Conservation (phyloP, 192 early-diverging fungal genomes). For the Fimicolochytrium jonesii region DNA sequence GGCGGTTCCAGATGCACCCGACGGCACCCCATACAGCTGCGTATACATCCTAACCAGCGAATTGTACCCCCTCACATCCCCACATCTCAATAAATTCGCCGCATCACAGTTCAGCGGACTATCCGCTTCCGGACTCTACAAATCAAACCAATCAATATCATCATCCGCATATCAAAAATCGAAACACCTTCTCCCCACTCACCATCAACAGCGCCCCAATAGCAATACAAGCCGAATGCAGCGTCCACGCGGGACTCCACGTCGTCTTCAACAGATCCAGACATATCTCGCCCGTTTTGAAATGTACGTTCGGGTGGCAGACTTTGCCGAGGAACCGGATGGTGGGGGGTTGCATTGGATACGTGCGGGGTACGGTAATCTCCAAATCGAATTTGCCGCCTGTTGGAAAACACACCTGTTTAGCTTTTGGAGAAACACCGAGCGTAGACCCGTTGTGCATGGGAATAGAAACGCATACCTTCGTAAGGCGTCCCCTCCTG, state of each 20-base stretch:
- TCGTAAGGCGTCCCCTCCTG: conserved; percentile 66
- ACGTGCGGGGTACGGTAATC: conserved; percentile 65
- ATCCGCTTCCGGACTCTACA: conserved; percentile 74
- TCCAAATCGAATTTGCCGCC: conserved; percentile 66
- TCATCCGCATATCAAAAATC: background rate
- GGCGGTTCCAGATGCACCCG: no score
- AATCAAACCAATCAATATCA: background rate
- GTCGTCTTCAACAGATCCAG: conserved; percentile 89
- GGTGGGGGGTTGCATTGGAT: conserved; percentile 75
- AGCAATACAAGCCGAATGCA: conserved; percentile 78
- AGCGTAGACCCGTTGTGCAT: background rate
- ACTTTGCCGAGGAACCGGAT: conserved; percentile 72
- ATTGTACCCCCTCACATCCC: conserved; percentile 82
- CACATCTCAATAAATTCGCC: conserved; percentile 84
- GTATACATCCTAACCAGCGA: conserved; percentile 86
- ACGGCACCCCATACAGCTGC: conserved; percentile 54
- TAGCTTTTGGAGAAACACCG: background rate
- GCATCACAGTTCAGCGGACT: conserved; percentile 94
- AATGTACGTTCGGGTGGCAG: conserved; percentile 93
- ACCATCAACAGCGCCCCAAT: conserved; percentile 74
- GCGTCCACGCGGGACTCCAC: conserved; percentile 96
- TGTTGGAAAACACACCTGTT: conserved; percentile 12
- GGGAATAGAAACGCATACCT: conserved; percentile 29
- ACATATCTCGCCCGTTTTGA: conserved; percentile 95
- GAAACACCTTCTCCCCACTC: conserved; percentile 1